phyloP scores from a whole-genome alignment of 2,329 filamentous ascomycete species.

The Huntiella decipiens region DNA sequence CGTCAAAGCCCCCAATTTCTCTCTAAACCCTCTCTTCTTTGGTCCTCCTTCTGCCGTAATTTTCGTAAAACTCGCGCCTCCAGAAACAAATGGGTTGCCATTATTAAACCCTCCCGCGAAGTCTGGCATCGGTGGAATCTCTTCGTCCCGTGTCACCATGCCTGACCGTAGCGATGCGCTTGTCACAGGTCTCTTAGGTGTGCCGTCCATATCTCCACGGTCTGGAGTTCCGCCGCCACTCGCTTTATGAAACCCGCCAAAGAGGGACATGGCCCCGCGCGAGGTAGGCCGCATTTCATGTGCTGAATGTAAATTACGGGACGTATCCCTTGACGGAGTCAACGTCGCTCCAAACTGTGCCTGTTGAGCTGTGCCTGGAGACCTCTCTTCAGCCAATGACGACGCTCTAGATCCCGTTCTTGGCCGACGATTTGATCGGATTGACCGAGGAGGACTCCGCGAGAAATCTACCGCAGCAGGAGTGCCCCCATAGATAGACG shows the following conservation, averaged over 20 bases:
- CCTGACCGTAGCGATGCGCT: slow-evolving; percentile 13
- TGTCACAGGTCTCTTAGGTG: slow-evolving; percentile 16
- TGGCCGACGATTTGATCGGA: slow-evolving; percentile 24
- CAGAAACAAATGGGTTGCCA: slow-evolving; percentile 4
- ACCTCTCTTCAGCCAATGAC: neutral
- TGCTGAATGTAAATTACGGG: slow-evolving; percentile 8
- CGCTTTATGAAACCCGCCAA: slow-evolving; percentile 9
- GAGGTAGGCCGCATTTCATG: slow-evolving; percentile 9
- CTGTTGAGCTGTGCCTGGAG: neutral
- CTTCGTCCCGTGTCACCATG: too few species aligned
- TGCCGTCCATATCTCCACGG: slow-evolving; percentile 10
- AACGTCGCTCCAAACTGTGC: slow-evolving; percentile 7
- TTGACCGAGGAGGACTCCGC: slow-evolving; percentile 35
- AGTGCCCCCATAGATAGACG: slow-evolving; percentile 27
- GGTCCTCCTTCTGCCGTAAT: slow-evolving; percentile 17
- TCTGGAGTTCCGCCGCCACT: slow-evolving; percentile 9
- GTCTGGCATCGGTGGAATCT: neutral
- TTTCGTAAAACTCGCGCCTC: slow-evolving; percentile 12
- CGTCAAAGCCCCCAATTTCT: slow-evolving; percentile 6
- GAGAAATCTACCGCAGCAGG: slow-evolving; percentile 38
- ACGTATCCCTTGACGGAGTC: neutral
- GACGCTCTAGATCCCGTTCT: slow-evolving; percentile 7
- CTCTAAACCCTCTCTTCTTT: slow-evolving; percentile 4
- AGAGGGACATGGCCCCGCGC: slow-evolving; percentile 2
- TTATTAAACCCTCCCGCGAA: neutral